Percentiles rank a stretch among this genome's conserved stretches.
Evolutionary conservation across 352 stramenopile genomes (phyloP).

Genomic region (Globisporangium cystogenes): DNA sequence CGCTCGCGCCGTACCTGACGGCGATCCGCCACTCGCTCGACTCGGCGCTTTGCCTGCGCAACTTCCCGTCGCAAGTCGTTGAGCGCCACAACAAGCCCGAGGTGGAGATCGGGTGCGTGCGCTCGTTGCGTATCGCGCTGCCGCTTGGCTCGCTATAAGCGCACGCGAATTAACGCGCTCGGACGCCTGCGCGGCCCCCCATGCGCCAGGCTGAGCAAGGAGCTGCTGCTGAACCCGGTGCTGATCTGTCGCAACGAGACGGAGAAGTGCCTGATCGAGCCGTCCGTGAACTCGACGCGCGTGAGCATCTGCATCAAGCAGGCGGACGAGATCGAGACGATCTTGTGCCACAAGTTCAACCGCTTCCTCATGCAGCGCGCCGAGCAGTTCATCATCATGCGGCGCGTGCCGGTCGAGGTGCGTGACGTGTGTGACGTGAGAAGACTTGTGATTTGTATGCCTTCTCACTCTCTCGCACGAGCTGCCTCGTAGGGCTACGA

Average conservation of each 20-base stretch:
- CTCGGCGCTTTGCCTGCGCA: conserved; percentile 89
- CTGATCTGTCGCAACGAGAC: conserved; percentile 92
- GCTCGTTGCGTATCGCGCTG: too few species aligned
- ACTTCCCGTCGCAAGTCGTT: conserved; percentile 95
- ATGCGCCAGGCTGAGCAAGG: conserved; percentile 78
- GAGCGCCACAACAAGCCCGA: conserved; percentile 97
- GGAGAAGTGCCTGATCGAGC: conserved; percentile 93
- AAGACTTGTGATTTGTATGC: background rate
- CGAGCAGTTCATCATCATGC: conserved; percentile 95
- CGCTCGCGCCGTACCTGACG: conserved; percentile 90
- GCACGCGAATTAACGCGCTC: background rate
- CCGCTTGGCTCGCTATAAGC: too few species aligned
- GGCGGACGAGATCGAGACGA: conserved; percentile 91
- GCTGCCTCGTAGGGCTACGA: conserved; percentile 79
- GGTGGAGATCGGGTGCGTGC: conserved; percentile 86
- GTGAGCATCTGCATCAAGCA: conserved; percentile 96
- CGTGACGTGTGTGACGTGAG: background rate
- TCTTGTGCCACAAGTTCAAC: conserved; percentile 95
- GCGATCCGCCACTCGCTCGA: conserved; percentile 91
- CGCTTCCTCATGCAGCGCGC: conserved; percentile 95
- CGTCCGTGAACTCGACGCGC: conserved; percentile 93
- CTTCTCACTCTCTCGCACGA: background rate
- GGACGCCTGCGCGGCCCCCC: background rate
- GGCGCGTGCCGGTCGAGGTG: conserved; percentile 82
- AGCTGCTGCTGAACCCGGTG: conserved; percentile 92